These are phyloP conservation scores for Lactarius hatsudake DNA, from an alignment of 768 basidiomycete genomes.

Conservation along the genomic window DNA sequence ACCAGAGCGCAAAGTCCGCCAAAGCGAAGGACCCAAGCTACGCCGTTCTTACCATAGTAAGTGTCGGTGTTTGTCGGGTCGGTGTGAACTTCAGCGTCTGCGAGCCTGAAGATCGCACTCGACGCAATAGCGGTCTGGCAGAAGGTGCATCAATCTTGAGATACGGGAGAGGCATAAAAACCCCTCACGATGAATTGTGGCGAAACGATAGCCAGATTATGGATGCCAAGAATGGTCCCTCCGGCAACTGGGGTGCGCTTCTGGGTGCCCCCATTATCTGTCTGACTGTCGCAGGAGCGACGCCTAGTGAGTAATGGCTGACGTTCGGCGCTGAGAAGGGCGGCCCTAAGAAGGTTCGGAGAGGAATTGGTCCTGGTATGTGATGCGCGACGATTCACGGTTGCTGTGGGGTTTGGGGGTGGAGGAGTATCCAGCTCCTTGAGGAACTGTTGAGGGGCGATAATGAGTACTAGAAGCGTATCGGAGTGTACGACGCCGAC, in stretches of 20 bases:
- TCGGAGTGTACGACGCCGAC: conserved; percentile 35
- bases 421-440: conserved; percentile 22
- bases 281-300: conserved; percentile 53
- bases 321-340: conserved; percentile 40
- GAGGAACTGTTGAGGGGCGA: conserved; percentile 20
- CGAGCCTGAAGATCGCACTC: conserved; percentile 79
- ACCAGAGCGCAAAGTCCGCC: conserved; percentile 83
- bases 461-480: conserved; percentile 1
- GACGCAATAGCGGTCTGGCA: conserved; percentile 79
- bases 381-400: conserved; percentile 38
- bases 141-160: conserved; percentile 17
- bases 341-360: conserved; percentile 39
- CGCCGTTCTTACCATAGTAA: conserved; percentile 82
- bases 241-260: conserved; percentile 61
- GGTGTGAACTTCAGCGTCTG: conserved; percentile 55
- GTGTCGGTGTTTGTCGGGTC: conserved; percentile 48
- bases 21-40: conserved; percentile 91
- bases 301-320: conserved; percentile 61
- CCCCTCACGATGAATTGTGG: conserved; percentile 89
- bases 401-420: neutral
- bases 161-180: conserved; percentile 22
- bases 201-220: conserved; percentile 92
- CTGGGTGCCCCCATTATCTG: conserved; percentile 33
- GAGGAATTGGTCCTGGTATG: conserved; percentile 56
- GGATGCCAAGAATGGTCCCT: conserved; percentile 91